Evolutionary conservation across 352 stramenopile genomes (phyloP), one percentile per base, ranked within the genome.

Genomic region (Albugo candida): DNA sequence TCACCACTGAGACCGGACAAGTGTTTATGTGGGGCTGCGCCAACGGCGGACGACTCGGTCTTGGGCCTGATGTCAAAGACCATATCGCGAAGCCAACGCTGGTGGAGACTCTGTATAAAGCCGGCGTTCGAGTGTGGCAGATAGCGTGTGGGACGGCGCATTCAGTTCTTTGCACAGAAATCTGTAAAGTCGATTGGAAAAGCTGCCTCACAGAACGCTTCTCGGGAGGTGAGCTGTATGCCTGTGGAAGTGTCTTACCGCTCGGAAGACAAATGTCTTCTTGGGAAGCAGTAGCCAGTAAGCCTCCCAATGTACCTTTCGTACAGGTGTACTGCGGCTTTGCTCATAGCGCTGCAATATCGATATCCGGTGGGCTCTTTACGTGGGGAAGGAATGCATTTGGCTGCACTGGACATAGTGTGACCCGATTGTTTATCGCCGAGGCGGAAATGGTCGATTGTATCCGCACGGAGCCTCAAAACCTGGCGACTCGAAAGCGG

Each of bases 11-110:
- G 1, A 31, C 59, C 0, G 73, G 80, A 0, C 70, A 87, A 51
- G 54, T 92, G 1, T 92, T 87, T 48, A 83, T 91, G 72, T 92
- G 76, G 76, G 91, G 88, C 13, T 95, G 79, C 46, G 79, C 82
- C 13, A 92, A 97, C 57, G 86, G 87, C 21, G 91, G 91, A 0
- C 70, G 88, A 0, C 66, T 97, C 14, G 91, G 91, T 0, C 70
- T 97, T 35, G 87, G 87, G 2, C 14, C 54, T 0, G 49, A 81
- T 1, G 61, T 80, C n/a, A 58, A 74, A 2, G 70, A 81, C 45
- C 64, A 64, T 5, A 58, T 87, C 6, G 76, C 70, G 34, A 64
- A 75, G 12, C 85, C 88, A 1, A 82, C 71, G 11, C 55, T 95
- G 13, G 87, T 95, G n/a, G 67, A 85, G 35, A 63, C 71, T 34